Base-by-base conservation (phyloP, 257 asterid species). In the Solanum rostratum region DNA sequence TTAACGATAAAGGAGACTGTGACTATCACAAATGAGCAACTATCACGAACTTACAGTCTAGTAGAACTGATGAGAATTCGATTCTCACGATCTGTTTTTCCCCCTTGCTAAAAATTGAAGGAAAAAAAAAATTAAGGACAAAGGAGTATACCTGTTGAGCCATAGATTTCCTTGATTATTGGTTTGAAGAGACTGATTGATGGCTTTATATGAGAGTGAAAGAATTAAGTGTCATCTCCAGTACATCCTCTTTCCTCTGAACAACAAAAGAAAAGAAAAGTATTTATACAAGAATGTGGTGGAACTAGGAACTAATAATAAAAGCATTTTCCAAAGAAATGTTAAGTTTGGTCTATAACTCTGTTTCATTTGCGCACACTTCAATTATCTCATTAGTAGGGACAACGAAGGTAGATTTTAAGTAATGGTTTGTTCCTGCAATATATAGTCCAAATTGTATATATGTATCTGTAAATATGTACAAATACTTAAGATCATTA, bases 91-190 rank as follows among this genome's bases (percentile, higher is more conserved):
- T 39, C 39, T 2, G 9, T 33, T 65, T 15, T 30, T 7, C 20
- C 9, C 39, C 33, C n/a, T 63, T 29, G 33, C 10, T 2, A 20
- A 8, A 29, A 52, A 43, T 52, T 52, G 37, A n/a, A 66, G 70
- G 37, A n/a, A 66, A 60, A 41, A 68, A 85, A 69, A 10, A 33
- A 22, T 8, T 16, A 62, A 16, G 11, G 74, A 19, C 0, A 30
- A 27, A 49, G 13, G n/a, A 59, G 78, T 86, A 16, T 69, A 92
- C 94, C 92, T 89, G 92, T 66, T 80, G 88, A 85, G 89, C 88
- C 94, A 90, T 89, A 60, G 90, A 70, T 63, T 19, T 71, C 62
- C 19, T 30, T 18, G 63, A 74, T 18, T 13, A 43, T 39, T 78
- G 65, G 15, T 39, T 46, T 27, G 50, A 30, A 81, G 70, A 81